Evolutionary conservation across 2,329 filamentous ascomycete genomes (phyloP).

Genomic region (Fonsecaea erecta): DNA sequence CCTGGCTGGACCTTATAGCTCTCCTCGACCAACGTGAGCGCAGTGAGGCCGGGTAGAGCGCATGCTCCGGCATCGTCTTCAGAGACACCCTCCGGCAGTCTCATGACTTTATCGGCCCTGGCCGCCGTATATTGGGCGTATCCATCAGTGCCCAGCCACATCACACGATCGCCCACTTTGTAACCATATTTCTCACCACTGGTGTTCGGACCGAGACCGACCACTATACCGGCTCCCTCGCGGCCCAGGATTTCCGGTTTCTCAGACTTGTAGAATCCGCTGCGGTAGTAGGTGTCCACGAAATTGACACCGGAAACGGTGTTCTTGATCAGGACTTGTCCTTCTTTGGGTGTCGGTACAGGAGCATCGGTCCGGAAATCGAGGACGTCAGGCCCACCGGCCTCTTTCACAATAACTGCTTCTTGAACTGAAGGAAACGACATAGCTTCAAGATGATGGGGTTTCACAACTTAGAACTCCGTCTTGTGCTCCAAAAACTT

Average conservation of each 20-base stretch:
- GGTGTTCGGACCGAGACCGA: background rate
- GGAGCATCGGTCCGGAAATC: background rate
- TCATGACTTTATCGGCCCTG: background rate
- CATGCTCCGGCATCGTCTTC: background rate
- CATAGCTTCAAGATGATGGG: no score
- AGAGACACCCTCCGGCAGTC: background rate
- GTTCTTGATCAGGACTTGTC: constrained; percentile 3
- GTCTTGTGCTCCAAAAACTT: no score
- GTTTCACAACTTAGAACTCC: no score
- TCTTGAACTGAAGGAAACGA: background rate
- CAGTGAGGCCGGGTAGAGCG: constrained; percentile 6
- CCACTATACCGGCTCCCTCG: constrained; percentile 10
- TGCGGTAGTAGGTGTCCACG: constrained; percentile 12
- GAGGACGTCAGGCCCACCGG: no score
- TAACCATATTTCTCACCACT: background rate
- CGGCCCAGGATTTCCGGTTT: constrained; percentile 7
- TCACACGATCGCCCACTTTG: constrained; percentile 4
- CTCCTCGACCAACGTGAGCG: background rate
- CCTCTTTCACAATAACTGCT: no score
- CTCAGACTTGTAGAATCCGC: constrained; percentile 1
- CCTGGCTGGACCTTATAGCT: constrained; percentile 14
- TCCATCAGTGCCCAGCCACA: background rate
- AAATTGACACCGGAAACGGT: constrained; percentile 10
- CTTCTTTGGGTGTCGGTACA: background rate
- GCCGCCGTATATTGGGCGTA: constrained; percentile 4